Evolutionary conservation across 169 alveolate genomes (phyloP), one percentile per base, ranked within the genome.

Genomic region (Plasmodium knowlesi): DNA sequence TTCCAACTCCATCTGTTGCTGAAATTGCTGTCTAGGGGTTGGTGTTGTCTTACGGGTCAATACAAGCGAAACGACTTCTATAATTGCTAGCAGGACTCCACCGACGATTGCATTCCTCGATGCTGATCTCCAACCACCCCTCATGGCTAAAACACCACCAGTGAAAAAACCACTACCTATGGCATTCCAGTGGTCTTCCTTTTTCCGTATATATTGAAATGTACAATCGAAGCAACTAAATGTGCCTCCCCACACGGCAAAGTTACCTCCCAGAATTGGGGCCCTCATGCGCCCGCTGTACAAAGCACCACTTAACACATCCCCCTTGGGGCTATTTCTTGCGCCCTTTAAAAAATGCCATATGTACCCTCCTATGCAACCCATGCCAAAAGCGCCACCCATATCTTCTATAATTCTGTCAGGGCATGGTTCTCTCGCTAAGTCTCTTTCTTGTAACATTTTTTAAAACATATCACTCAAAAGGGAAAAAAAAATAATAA

Each of bases 231-330:
- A 98, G 34, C 99, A 93, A 79, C 99, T 97, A 93, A 98, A 98
- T 61, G 98, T 97, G 41, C 99, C 99, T 12, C 99, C 99, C 99
- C 99, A 98, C 92, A 98, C 98, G 71, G 99, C 99, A 92, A 98
- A 98, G 86, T 97, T 97, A 1, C 98, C 99, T 37, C 99, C 99
- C 12, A 98, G 97, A 71, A 98, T 96, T 6, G 99, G 99, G 14
- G 99, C 98, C 34, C 98, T 93, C 67, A 97, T 95, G 78, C 98
- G 97, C 10, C 98, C 99, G 95, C 98, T 97, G 81, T 97, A 97
- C 84, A 98, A 92, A n/a, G 99, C 99, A 41, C 98, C 98, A 79
- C 98, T 95, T 61, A 98, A 89, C 80, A 96, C 96, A 93, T 97
- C 97, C 37, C 98, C 98, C 83, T 97, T 92, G 14, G 99, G 99